phyloP scores from a whole-genome alignment of 2,329 filamentous ascomycete genomes.

The Paracorniculantispora psalliotae region DNA sequence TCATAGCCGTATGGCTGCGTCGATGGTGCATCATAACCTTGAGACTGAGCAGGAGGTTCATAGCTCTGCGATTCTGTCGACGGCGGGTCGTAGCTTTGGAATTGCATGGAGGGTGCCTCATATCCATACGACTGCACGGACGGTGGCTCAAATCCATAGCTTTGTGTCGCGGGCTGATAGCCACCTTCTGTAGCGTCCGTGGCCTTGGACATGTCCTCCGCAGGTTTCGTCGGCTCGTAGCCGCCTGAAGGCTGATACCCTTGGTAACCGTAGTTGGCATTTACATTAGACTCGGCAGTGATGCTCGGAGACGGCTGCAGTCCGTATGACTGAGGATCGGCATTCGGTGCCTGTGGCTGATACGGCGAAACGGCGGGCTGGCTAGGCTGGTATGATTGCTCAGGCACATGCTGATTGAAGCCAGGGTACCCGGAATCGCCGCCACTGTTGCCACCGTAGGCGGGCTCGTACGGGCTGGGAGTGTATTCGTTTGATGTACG shows the following conservation, averaged over 20 bases:
- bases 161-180: slow-evolving; percentile 3
- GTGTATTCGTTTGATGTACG: slow-evolving; percentile 27
- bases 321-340: slow-evolving; percentile 24
- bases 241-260: slow-evolving; percentile 40
- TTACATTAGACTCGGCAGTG: slow-evolving; percentile 24
- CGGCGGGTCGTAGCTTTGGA: slow-evolving; percentile 1
- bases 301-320: slow-evolving; percentile 23
- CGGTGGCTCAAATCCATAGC: slow-evolving; percentile 2
- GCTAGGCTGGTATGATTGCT: background rate
- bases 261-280: slow-evolving; percentile 22
- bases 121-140: slow-evolving; percentile 7
- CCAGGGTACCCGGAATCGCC: slow-evolving; percentile 4
- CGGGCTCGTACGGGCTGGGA: slow-evolving; percentile 34
- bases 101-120: background rate
- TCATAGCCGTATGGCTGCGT: slow-evolving; percentile 57
- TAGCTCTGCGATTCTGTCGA: background rate
- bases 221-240: slow-evolving; percentile 42
- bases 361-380: slow-evolving; percentile 2
- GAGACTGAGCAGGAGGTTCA: slow-evolving; percentile 5
- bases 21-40: slow-evolving; percentile 56
- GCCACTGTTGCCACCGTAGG: slow-evolving; percentile 17
- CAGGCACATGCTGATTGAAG: background rate
- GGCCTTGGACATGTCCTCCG: slow-evolving; percentile 15
- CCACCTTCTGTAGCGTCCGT: slow-evolving; percentile 16
- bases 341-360: slow-evolving; percentile 17